Evolutionary conservation across 495 filamentous ascomycete species (phyloP).

Genomic region (Letharia lupina): DNA sequence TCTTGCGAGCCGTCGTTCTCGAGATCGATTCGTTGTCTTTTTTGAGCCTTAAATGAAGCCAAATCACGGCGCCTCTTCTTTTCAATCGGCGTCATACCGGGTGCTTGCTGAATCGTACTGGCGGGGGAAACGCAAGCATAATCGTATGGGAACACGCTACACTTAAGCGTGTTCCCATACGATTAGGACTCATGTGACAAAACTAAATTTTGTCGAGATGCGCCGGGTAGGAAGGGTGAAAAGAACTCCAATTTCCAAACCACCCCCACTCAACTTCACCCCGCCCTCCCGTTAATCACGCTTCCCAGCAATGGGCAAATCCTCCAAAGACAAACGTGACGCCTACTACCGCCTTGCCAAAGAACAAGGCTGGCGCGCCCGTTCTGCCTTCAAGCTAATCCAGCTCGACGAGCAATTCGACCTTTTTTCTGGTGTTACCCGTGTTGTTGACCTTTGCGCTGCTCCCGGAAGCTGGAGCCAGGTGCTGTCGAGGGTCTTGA

Average conservation of each 20-base stretch:
- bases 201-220: neutral
- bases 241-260: neutral
- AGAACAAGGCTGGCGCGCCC: constrained; percentile 95
- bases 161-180: no score
- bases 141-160: no score
- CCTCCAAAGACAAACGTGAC: constrained; percentile 97
- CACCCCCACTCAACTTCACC: neutral
- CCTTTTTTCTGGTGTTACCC: constrained; percentile 75
- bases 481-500: constrained; percentile 83
- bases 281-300: neutral
- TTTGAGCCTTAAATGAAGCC: constrained; percentile 33
- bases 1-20: constrained; percentile 18
- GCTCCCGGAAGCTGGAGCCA: constrained; percentile 96
- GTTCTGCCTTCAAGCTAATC: constrained; percentile 92
- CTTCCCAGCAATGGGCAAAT: constrained; percentile 69
- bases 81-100: constrained; percentile 25
- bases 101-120: neutral
- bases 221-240: constrained; percentile 11
- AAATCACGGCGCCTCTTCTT: constrained; percentile 37
- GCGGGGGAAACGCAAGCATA: neutral
- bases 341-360: constrained; percentile 96
- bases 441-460: constrained; percentile 93
- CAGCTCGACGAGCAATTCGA: constrained; percentile 97
- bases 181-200: neutral
- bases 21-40: constrained; percentile 39